phyloP scores from a whole-genome alignment of 495 filamentous ascomycete species.

The Trichoderma virens region DNA sequence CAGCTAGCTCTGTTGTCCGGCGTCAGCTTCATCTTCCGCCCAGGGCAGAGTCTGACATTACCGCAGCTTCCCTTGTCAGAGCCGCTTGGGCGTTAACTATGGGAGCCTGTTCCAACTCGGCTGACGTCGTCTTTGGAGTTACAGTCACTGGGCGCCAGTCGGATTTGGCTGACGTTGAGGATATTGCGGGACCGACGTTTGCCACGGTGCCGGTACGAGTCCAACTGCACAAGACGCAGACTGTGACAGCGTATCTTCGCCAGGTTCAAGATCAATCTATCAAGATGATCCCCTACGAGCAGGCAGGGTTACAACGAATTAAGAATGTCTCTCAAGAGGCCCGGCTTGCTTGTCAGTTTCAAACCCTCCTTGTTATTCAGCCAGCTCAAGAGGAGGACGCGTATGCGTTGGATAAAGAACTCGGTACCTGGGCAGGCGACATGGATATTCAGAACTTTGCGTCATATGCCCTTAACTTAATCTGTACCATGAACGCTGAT shows the following conservation, averaged over 20 bases:
- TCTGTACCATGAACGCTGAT: no score
- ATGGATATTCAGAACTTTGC: no score
- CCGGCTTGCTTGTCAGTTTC: conserved; percentile 22
- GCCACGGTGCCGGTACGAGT: conserved; percentile 50
- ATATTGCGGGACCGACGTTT: conserved; percentile 43
- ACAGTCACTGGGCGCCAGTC: conserved; percentile 39
- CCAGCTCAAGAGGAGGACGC: not conserved
- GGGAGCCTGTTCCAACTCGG: conserved; percentile 16
- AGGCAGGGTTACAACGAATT: conserved; percentile 34
- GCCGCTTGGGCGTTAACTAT: conserved; percentile 30
- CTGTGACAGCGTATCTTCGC: not conserved
- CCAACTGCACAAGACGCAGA: not conserved
- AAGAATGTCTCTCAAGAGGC: conserved; percentile 17
- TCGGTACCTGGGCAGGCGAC: no score
- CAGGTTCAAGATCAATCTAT: conserved; percentile 23
- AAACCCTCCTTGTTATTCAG: conserved; percentile 18
- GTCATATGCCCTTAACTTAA: no score
- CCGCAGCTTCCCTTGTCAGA: conserved; percentile 16
- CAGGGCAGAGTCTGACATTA: no score
- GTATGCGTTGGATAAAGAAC: no score
- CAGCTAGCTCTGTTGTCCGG: no score
- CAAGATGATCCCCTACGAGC: conserved; percentile 35
- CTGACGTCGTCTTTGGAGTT: conserved; percentile 27
- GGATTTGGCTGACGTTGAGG: conserved; percentile 31
- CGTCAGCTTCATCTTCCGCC: not conserved